These are phyloP conservation scores for Asclepias syriaca DNA, from an alignment of 257 asterid species.

Conservation along the genomic window DNA sequence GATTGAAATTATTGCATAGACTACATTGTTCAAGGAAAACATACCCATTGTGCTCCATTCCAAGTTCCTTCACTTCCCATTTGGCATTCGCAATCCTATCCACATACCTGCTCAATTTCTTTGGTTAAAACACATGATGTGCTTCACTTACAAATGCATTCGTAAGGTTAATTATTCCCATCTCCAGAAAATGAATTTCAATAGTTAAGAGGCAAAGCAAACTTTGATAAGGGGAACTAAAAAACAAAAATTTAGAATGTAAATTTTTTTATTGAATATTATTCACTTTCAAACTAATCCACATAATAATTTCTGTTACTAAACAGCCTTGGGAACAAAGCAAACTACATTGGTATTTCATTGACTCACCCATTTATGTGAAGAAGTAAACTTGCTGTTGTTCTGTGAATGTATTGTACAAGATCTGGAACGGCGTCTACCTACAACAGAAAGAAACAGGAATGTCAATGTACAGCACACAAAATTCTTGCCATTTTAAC, in stretches of 20 bases:
- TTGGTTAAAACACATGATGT: slow-evolving; percentile 7
- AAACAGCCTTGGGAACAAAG: not conserved
- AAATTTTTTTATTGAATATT: not conserved
- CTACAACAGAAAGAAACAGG: slow-evolving; percentile 34
- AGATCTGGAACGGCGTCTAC: slow-evolving; percentile 98
- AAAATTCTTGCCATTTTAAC: not conserved
- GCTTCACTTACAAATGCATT: not conserved
- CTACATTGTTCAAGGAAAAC: slow-evolving; percentile 15
- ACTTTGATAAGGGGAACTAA: not conserved
- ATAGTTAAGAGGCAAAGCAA: not conserved
- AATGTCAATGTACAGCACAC: not conserved
- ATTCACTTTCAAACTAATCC: not conserved
- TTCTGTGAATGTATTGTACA: slow-evolving; percentile 67
- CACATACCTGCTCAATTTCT: slow-evolving; percentile 67
- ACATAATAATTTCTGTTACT: not conserved
- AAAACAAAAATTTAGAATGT: not conserved
- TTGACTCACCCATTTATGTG: slow-evolving; percentile 80
- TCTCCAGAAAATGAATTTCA: not conserved
- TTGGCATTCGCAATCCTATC: slow-evolving; percentile 86
- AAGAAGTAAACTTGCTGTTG: slow-evolving; percentile 84
- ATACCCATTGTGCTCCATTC: slow-evolving; percentile 97
- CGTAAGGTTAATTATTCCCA: not conserved
- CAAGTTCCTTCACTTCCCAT: slow-evolving; percentile 99
- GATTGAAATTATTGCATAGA: not conserved
- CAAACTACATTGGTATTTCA: slow-evolving; percentile 3